Percentiles rank a stretch among this genome's conserved stretches.
Evolutionary conservation across 2,329 filamentous ascomycete genomes (phyloP).

Genomic region (Monosporascus sp.): DNA sequence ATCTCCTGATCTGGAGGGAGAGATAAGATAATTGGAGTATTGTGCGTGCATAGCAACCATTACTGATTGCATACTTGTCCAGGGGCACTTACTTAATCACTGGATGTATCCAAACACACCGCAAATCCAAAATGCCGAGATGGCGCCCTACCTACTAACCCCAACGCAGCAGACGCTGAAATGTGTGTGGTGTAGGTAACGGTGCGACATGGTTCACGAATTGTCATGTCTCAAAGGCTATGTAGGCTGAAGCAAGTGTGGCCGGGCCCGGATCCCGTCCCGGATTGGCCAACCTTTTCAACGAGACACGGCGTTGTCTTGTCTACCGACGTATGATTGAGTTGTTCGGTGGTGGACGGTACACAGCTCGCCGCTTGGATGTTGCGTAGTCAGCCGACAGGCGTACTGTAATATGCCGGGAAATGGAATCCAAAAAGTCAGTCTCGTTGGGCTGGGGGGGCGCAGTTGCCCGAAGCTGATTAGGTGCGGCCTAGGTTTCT

Average conservation of each 20-base stretch:
- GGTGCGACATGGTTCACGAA: neutral
- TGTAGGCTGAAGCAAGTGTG: neutral
- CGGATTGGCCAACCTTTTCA: neutral
- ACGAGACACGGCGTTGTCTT: neutral
- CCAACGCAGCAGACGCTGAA: neutral
- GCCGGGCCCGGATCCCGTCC: neutral
- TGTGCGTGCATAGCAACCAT: neutral
- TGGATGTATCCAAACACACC: neutral
- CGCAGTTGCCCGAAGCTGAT: neutral
- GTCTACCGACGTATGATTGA: neutral
- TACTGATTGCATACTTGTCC: neutral
- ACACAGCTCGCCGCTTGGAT: neutral
- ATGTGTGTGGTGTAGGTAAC: neutral
- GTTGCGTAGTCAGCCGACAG: neutral
- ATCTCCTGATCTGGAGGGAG: neutral
- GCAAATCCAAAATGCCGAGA: neutral
- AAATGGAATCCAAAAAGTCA: neutral
- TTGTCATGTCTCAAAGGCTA: neutral
- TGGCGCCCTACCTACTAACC: neutral
- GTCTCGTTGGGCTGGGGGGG: neutral
- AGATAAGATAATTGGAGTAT: neutral
- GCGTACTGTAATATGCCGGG: neutral
- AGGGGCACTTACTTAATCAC: neutral
- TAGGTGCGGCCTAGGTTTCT: neutral
- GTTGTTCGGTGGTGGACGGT: neutral